Percentiles rank a stretch among this genome's conserved stretches.
phyloP scores from a whole-genome alignment of 2,329 filamentous ascomycete species.

The Biscogniauxia mediterranea region DNA sequence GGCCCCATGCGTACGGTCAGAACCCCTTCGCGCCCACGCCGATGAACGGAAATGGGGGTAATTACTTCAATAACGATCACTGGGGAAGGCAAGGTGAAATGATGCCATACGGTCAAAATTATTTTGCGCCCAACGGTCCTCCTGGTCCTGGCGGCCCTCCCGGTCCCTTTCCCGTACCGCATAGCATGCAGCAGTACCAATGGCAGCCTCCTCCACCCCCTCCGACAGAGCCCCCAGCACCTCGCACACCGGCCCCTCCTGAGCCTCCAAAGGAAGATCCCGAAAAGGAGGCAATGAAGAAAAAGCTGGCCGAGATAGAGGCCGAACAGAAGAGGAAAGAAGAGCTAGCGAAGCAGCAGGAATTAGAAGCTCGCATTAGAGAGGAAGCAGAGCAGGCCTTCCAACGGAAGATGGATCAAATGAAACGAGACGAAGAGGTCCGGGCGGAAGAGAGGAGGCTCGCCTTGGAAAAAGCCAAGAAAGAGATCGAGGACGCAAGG shows the following conservation, averaged over 20 bases:
- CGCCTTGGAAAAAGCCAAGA: slow-evolving; percentile 44
- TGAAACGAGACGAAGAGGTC: slow-evolving; percentile 35
- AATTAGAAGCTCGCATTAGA: slow-evolving; percentile 44
- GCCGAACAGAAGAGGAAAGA: slow-evolving; percentile 45
- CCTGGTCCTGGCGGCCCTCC: slow-evolving; percentile 7
- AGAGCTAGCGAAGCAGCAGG: slow-evolving; percentile 43
- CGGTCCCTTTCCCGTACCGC: slow-evolving; percentile 35
- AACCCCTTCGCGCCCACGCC: slow-evolving; percentile 32
- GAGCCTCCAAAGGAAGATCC: slow-evolving; percentile 41
- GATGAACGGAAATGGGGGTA: slow-evolving; percentile 30
- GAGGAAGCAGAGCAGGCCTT: slow-evolving; percentile 47
- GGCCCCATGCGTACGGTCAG: slow-evolving; percentile 22
- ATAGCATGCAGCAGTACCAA: slow-evolving; percentile 53
- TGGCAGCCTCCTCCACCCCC: slow-evolving; percentile 37
- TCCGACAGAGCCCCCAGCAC: slow-evolving; percentile 28
- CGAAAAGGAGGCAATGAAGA: slow-evolving; percentile 60
- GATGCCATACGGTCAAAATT: slow-evolving; percentile 41
- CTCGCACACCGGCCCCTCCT: slow-evolving; percentile 23
- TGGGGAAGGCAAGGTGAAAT: slow-evolving; percentile 29
- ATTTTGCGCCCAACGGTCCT: slow-evolving; percentile 30
- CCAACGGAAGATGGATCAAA: slow-evolving; percentile 41
- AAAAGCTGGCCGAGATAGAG: slow-evolving; percentile 54
- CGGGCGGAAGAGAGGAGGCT: slow-evolving; percentile 33
- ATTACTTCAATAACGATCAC: slow-evolving; percentile 43
- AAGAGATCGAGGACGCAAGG: slow-evolving; percentile 47